phyloP scores from a whole-genome alignment of 495 filamentous ascomycete species.

The Monascus purpureus region DNA sequence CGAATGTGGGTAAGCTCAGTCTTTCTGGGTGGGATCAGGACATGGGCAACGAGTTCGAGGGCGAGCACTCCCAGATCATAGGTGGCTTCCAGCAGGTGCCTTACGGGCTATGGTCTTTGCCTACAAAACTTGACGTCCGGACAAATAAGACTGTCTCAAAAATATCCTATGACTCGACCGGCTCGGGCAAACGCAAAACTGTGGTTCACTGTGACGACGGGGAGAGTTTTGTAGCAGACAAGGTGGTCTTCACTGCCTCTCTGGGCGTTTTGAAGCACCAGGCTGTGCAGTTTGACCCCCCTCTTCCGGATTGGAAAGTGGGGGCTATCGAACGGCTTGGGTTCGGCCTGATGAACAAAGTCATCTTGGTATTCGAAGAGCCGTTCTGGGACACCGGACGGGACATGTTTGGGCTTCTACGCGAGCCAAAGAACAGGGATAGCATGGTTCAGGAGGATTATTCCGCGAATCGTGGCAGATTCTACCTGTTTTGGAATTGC shows the following conservation, averaged over 20 bases:
- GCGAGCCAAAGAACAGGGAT: constrained; percentile 43
- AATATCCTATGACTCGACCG: constrained; percentile 49
- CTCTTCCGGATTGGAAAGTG: constrained; percentile 72
- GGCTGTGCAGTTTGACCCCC: constrained; percentile 62
- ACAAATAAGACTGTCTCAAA: constrained; percentile 53
- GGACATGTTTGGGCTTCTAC: constrained; percentile 88
- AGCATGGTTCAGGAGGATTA: constrained; percentile 52
- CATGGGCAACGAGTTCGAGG: constrained; percentile 93
- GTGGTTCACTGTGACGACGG: constrained; percentile 71
- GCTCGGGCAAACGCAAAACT: constrained; percentile 25
- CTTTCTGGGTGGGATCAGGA: constrained; percentile 93
- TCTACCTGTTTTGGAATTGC: constrained; percentile 96
- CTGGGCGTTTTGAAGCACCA: constrained; percentile 78
- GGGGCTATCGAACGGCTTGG: constrained; percentile 77
- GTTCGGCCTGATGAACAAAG: constrained; percentile 90
- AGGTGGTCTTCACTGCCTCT: constrained; percentile 75
- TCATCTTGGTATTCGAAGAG: constrained; percentile 77
- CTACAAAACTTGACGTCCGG: constrained; percentile 65
- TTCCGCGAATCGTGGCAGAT: constrained; percentile 54
- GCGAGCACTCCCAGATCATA: constrained; percentile 79
- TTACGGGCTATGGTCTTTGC: constrained; percentile 61
- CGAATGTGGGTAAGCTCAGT: constrained; percentile 72
- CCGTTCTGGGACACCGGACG: constrained; percentile 86
- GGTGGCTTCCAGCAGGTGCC: constrained; percentile 89
- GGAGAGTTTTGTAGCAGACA: constrained; percentile 61